Percentiles rank a stretch among this genome's conserved stretches.
These are phyloP conservation scores for Solanum megistacrolobum DNA, from an alignment of 257 asterid species.

Conservation along the genomic window DNA sequence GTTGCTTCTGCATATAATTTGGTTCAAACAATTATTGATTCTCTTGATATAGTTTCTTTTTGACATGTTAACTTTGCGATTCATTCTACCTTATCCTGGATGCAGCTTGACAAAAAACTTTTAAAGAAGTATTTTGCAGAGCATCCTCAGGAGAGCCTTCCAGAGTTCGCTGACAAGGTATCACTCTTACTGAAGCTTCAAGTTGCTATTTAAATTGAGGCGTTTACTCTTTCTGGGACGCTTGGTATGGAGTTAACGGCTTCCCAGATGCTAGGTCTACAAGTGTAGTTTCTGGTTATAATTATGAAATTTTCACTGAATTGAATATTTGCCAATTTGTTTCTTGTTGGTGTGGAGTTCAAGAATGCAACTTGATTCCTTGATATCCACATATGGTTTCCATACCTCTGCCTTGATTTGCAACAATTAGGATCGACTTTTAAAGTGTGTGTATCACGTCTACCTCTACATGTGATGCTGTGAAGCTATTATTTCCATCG, in stretches of 20 bases:
- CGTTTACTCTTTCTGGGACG: background rate
- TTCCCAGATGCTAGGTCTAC: background rate
- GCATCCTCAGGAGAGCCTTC: conserved; percentile 73
- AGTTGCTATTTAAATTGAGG: background rate
- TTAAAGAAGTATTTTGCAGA: conserved; percentile 63
- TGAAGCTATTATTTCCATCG: background rate
- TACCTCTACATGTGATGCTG: background rate
- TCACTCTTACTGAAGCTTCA: background rate
- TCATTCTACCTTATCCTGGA: conserved; percentile 12
- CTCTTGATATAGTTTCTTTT: background rate
- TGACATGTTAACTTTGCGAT: background rate
- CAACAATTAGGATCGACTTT: background rate
- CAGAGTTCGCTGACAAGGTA: conserved; percentile 92
- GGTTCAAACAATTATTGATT: background rate
- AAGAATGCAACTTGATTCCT: background rate
- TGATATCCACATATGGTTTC: background rate
- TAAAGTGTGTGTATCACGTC: background rate
- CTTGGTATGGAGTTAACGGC: background rate
- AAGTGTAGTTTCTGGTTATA: background rate
- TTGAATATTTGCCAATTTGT: background rate
- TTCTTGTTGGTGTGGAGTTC: background rate
- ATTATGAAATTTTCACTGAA: background rate
- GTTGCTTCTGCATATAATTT: background rate
- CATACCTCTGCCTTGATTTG: background rate
- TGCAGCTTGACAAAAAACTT: conserved; percentile 83